Base-by-base conservation (phyloP, 371 early-diverging fungal species). In the Mortierella sp. region DNA sequence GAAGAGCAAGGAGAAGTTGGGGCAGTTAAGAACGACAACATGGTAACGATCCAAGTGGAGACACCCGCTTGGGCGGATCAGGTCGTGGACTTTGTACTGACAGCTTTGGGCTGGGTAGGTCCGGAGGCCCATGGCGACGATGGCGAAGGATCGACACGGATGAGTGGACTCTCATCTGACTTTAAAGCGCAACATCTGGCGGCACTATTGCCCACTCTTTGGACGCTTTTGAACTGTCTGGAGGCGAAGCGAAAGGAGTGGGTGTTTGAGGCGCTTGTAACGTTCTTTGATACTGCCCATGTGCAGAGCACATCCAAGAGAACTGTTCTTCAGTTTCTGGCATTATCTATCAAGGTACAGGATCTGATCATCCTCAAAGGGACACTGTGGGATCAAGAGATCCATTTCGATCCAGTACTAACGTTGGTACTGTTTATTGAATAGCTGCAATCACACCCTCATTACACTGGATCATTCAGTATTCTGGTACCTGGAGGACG, bases 191-290 rank as follows among this genome's bases (percentile, higher is more conserved):
- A 86, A 43, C 82, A 88, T 64, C 58, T 90, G 24, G 58, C 72
- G 2, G 79, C 86, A 0, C 52, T 90, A 0, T 56, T 88, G 24
- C 88, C 88, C 16, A 85, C 88, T 18, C 76, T 90, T 16, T 86
- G 87, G 88, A 83, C 86, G 1, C 76, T 90, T 26, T 61, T 88
- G 62, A 88, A 87, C 63, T 83, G 83, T 59, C 60, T 88, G 30
- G 80, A 80, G 9, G 54, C 81, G 3, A 72, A 80, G 14, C 60
- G 80, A 18, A 78, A 76, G 53, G 79, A 72, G 18, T 60, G 59
- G 38, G 64, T 87, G 19, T 80, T 87, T 45, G 82, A 78, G 61
- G 84, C 80, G 2, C 43, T 76, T 12, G 69, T 76, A 41, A 31
- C 30, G 16, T 69, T 47, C 27, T 76, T 76, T 54, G 70, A 76